Percentiles rank a stretch among this genome's conserved stretches.
phyloP scores from a whole-genome alignment of 352 stramenopile genomes.

The Phytophthora boehmeriae region DNA sequence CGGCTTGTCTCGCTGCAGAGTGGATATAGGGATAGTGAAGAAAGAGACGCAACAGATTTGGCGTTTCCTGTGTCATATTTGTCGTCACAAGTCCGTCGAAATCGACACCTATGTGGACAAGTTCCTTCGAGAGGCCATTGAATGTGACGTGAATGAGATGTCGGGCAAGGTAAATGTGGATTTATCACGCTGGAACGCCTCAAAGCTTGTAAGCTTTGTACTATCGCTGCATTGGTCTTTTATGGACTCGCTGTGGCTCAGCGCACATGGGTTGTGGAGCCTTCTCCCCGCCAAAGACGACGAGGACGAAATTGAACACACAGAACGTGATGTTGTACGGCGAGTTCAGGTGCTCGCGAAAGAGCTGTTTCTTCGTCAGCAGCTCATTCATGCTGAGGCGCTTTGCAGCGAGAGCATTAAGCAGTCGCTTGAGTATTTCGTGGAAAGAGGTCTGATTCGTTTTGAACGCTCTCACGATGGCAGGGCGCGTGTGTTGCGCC shows the following conservation, averaged over 20 bases:
- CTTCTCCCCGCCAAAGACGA: constrained; percentile 22
- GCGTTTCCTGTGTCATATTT: constrained; percentile 73
- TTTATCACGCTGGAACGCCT: constrained; percentile 39
- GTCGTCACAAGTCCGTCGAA: constrained; percentile 58
- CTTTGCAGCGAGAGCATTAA: constrained; percentile 82
- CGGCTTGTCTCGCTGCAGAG: constrained; percentile 2
- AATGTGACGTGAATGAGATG: constrained; percentile 26
- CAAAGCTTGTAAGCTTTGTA: constrained; percentile 59
- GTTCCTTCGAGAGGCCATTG: constrained; percentile 34
- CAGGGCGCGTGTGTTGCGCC: constrained; percentile 34
- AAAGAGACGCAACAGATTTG: constrained; percentile 56
- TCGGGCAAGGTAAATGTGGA: constrained; percentile 37
- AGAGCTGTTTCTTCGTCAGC: constrained; percentile 45
- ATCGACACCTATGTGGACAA: constrained; percentile 40
- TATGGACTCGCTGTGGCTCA: constrained; percentile 77
- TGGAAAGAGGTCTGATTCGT: constrained; percentile 47
- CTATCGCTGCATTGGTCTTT: constrained; percentile 80
- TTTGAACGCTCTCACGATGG: constrained; percentile 37
- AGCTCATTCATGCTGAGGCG: constrained; percentile 64
- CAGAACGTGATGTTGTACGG: constrained; percentile 57
- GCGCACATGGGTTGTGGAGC: constrained; percentile 50
- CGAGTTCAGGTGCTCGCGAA: constrained; percentile 61
- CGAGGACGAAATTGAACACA: constrained; percentile 18
- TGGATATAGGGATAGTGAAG: constrained; percentile 42
- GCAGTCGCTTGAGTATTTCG: constrained; percentile 69